These are phyloP conservation scores for Pseudopithomyces chartarum DNA, from an alignment of 2,329 filamentous ascomycete species.

Conservation along the genomic window DNA sequence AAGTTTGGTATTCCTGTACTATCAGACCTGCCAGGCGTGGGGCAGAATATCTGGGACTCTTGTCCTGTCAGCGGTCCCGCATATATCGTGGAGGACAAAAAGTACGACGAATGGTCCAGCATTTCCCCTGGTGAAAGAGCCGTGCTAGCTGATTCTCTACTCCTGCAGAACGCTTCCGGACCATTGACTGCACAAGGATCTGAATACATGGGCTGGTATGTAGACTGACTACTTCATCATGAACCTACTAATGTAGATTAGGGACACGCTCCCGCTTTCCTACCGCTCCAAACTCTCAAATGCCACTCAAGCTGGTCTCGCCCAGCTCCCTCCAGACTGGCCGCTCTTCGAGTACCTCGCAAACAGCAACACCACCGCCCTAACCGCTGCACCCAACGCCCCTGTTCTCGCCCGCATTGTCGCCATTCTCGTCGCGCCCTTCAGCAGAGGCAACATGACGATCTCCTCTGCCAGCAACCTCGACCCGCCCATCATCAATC, in stretches of 20 bases:
- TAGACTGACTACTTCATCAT: too few species aligned
- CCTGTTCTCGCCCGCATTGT: neutral
- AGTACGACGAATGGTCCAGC: too few species aligned
- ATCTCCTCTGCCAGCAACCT: slow-evolving; percentile 26
- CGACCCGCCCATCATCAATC: slow-evolving; percentile 32
- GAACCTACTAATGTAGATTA: too few species aligned
- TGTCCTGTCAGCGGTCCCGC: neutral
- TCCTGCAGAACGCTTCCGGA: neutral
- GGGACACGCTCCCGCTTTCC: too few species aligned
- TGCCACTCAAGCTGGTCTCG: too few species aligned
- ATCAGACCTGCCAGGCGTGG: slow-evolving; percentile 25
- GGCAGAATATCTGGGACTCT: slow-evolving; percentile 23
- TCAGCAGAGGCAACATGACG: slow-evolving; percentile 37
- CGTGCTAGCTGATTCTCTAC: neutral
- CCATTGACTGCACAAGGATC: too few species aligned
- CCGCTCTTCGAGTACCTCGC: neutral
- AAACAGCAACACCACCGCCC: neutral
- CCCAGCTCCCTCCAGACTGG: neutral
- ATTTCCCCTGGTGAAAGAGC: neutral
- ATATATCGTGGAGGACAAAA: neutral
- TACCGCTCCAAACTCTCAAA: too few species aligned
- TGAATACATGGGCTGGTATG: too few species aligned
- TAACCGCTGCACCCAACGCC: neutral
- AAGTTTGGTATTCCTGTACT: slow-evolving; percentile 28
- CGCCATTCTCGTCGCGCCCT: slow-evolving; percentile 27